Percentiles rank a stretch among this genome's conserved stretches.
Conservation (phyloP, 2,329 filamentous ascomycete genomes). For the Microdochium paspali region DNA sequence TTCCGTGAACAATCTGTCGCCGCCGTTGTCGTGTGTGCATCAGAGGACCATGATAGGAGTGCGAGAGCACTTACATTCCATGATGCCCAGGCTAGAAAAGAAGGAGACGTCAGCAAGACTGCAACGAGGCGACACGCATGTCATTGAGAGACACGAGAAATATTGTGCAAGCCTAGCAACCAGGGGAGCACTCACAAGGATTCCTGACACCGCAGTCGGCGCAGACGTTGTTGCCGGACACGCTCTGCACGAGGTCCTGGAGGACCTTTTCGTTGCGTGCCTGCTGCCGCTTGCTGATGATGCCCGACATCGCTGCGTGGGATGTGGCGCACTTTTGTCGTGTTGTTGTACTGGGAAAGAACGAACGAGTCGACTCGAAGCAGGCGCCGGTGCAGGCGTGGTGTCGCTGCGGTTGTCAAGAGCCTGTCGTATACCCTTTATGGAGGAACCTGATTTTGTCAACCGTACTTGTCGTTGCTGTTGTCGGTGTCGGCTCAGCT, state of each 20-base stretch:
- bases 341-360: background rate
- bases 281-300: conserved; percentile 91
- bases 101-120: background rate
- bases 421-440: too few relatives aligned
- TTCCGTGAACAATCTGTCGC: too few relatives aligned
- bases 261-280: conserved; percentile 89
- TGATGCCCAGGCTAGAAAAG: conserved; percentile 71
- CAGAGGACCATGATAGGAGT: too few relatives aligned
- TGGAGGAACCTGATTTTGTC: too few relatives aligned
- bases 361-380: background rate
- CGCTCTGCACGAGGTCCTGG: conserved; percentile 74
- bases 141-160: conserved; percentile 1
- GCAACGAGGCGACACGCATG: background rate
- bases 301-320: conserved; percentile 49
- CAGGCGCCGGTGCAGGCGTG: too few relatives aligned
- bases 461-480: too few relatives aligned
- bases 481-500: too few relatives aligned
- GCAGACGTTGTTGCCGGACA: conserved; percentile 86
- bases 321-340: background rate
- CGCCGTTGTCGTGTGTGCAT: too few relatives aligned
- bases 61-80: conserved; percentile 66
- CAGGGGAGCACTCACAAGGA: conserved; percentile 56
- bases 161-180: conserved; percentile 2
- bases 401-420: background rate
- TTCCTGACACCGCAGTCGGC: conserved; percentile 89